These are phyloP conservation scores for Ceratocystis albifundus DNA, from an alignment of 2,329 filamentous ascomycete species.

Conservation along the genomic window DNA sequence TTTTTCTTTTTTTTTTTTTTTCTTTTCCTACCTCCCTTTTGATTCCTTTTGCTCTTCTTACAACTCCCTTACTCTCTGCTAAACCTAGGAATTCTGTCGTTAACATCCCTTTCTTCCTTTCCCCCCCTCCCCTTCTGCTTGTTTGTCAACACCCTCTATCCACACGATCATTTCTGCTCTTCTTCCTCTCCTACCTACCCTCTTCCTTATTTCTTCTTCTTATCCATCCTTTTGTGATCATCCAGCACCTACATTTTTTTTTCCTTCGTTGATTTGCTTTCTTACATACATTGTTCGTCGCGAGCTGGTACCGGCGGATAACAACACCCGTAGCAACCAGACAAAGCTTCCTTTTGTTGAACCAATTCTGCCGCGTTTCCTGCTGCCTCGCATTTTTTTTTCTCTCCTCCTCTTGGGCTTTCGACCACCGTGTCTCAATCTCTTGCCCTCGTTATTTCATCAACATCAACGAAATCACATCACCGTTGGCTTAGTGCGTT, in stretches of 20 bases:
- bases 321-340: conserved; percentile 10
- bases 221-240: conserved; percentile 7
- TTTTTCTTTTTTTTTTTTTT: conserved; percentile 5
- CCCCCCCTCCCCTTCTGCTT: conserved; percentile 15
- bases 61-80: conserved; percentile 10
- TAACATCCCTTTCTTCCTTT: conserved; percentile 22
- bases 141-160: conserved; percentile 16
- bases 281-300: conserved; percentile 18
- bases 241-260: neutral
- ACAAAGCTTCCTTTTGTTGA: neutral
- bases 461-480: neutral
- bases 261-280: conserved; percentile 9
- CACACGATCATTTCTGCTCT: conserved; percentile 21
- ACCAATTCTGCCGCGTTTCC: neutral
- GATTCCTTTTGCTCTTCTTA: conserved; percentile 9
- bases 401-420: conserved; percentile 5
- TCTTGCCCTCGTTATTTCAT: conserved; percentile 6
- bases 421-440: neutral
- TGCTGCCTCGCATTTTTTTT: conserved; percentile 11
- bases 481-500: neutral
- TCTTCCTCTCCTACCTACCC: neutral
- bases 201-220: conserved; percentile 8
- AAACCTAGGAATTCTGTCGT: conserved; percentile 23
- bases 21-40: conserved; percentile 8
- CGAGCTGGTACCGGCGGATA: conserved; percentile 15